These are phyloP conservation scores for Ophiosphaerella narmari DNA, from an alignment of 2,329 filamentous ascomycete species.

Conservation along the genomic window DNA sequence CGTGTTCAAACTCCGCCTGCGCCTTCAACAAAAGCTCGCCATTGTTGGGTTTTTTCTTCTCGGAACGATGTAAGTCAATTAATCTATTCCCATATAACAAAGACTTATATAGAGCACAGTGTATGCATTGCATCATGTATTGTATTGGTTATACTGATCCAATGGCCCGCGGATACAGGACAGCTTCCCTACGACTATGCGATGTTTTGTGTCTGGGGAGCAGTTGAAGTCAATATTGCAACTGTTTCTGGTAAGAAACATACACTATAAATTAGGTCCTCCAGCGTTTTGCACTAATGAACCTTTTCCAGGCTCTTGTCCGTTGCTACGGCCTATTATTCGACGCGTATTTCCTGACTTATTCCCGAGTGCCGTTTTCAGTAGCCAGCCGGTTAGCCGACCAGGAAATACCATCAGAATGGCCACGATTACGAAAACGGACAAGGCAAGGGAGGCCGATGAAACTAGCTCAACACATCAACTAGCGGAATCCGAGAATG, in stretches of 20 bases:
- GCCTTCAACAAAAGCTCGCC: slow-evolving; percentile 5
- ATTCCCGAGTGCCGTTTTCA: slow-evolving; percentile 1
- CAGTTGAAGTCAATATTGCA: slow-evolving; percentile 5
- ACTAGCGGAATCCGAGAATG: not conserved
- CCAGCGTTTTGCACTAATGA: not conserved
- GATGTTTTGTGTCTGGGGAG: slow-evolving; percentile 9
- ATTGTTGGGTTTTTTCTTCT: slow-evolving; percentile 7
- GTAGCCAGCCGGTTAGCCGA: slow-evolving; percentile 1
- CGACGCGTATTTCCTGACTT: slow-evolving; percentile 3
- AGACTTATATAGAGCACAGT: slow-evolving; percentile 1
- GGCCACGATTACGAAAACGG: slow-evolving; percentile 1
- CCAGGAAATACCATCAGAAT: slow-evolving; percentile 4
- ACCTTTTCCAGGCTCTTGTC: slow-evolving; percentile 1
- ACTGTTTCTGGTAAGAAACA: slow-evolving; percentile 7
- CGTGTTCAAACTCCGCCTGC: slow-evolving; percentile 1
- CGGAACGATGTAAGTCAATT: slow-evolving; percentile 1
- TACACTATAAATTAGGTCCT: not conserved
- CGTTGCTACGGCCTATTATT: slow-evolving; percentile 4
- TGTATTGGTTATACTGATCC: slow-evolving; percentile 1
- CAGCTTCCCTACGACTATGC: slow-evolving; percentile 11
- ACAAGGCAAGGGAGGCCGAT: slow-evolving; percentile 3
- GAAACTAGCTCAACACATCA: slow-evolving; percentile 5
- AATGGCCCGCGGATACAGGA: not conserved
- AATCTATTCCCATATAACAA: not conserved
- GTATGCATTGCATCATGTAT: slow-evolving; percentile 6